Conservation (phyloP, 768 basidiomycete genomes). For the Nidularia pulvinata region DNA sequence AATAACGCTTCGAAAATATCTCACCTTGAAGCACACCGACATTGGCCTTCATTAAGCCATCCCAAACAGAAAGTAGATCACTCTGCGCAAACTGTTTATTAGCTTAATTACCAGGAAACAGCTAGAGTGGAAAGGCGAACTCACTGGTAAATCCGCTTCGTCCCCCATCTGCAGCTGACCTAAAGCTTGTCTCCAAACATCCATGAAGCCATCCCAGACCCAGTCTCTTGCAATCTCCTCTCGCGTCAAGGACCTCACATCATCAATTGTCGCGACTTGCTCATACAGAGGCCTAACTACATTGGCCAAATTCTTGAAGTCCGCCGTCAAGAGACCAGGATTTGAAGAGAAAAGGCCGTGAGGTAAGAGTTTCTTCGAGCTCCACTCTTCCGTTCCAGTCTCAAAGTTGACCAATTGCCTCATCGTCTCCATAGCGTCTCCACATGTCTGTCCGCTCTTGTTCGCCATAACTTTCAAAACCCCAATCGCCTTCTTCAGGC, state of each 20-base stretch:
- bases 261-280: constrained; percentile 48
- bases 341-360: constrained; percentile 52
- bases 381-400: neutral
- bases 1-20: neutral
- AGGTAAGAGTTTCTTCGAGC: constrained; percentile 43
- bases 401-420: constrained; percentile 34
- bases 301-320: constrained; percentile 43
- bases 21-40: constrained; percentile 45
- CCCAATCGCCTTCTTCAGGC: constrained; percentile 28
- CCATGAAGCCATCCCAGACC: constrained; percentile 50
- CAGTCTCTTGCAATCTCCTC: constrained; percentile 56
- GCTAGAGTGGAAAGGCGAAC: constrained; percentile 14
- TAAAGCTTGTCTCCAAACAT: constrained; percentile 51
- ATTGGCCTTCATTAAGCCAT: constrained; percentile 50
- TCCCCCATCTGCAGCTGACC: constrained; percentile 43
- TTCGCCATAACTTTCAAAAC: constrained; percentile 57
- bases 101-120: neutral
- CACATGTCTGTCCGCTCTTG: constrained; percentile 48
- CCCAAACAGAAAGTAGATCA: constrained; percentile 57
- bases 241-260: constrained; percentile 54
- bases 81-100: constrained; percentile 20
- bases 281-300: constrained; percentile 53
- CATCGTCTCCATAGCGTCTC: constrained; percentile 55
- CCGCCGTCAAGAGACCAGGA: constrained; percentile 54
- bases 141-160: constrained; percentile 46